Base-by-base conservation (phyloP, 2,329 filamentous ascomycete species). In the Neocucurbitaria cava region DNA sequence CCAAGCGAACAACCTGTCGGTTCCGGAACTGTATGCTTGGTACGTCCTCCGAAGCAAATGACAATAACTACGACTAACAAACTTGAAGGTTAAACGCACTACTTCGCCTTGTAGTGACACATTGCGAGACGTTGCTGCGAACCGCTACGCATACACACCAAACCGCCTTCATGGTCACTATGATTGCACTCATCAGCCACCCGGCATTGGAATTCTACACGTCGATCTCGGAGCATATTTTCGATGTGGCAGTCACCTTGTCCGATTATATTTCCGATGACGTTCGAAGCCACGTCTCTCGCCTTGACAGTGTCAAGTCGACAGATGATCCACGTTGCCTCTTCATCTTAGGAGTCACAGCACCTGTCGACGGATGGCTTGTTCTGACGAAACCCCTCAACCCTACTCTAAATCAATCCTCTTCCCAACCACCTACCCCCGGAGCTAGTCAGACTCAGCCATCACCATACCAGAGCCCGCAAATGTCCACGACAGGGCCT, bases 191-290 rank as follows among this genome's bases (percentile, higher is more conserved):
- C 7, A 64, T 80, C 21, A 63, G 68, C 13, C 71, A 79, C 42
- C 70, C 77, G 0, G 61, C 60, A 10, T 63, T 81, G n/a, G 72
- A 74, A 46, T 51, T 56, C 7, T 72, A 71, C 30, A 73, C 71
- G 11, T 54, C 59, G 2, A 72, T 74, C 5, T 64, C 73, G 1
- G 77, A 81, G 52, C 73, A 77, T 54, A 61, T 81, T 18, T 77
- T 79, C 59, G 80, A 82, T 54, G 72, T 80, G 6, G 72, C 78
- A 15, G 70, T 76, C 1, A 58, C 73, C 20, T 64, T 81, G 13
- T 76, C 77, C 15, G 80, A 82, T 49, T 59, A 64, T 24, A 59
- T 82, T 5, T 69, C 77, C 0, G 70, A 77, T 23, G 75, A 78
- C 20, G 65, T 71, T 5, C 72, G 79, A 13, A 63, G 61, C 11